Base-by-base conservation (phyloP, 2,329 filamentous ascomycete species). In the Xylaria sp. region DNA sequence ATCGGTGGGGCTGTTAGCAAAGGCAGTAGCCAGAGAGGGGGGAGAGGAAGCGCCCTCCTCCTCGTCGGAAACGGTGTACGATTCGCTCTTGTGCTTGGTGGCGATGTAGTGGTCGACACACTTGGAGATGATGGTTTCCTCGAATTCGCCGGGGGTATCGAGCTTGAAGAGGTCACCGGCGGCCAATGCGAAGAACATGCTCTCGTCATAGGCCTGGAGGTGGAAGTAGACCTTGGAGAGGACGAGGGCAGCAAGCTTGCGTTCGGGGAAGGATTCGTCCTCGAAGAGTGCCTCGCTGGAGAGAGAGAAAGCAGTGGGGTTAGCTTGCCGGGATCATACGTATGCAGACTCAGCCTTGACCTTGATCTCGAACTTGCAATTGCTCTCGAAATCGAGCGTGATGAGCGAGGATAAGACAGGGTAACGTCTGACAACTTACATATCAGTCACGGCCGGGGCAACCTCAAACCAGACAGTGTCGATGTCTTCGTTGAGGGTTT, bases 171-270 rank as follows among this genome's bases (percentile, higher is more conserved):
- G 89, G 78, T 97, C 93, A 67, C 96, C 96, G 27, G 96, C 94
- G 66, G 94, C 94, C 51, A 99, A 88, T 70, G 96, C 96, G 81
- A 99, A 98, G 59, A 93, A 92, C 95, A 99, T 98, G 81, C 95
- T 97, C 84, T 99, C 96, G 79, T 97, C 96, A 84, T 99, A 99
- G 79, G 96, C 96, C 82, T 97, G 94, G 60, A 99, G 89, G 79
- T 99, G 96, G 79, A 98, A 99, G 84, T 98, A 99, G 73, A 98
- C 94, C 86, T 99, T 99, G 74, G 96, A 92, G 49, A 97, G 92
- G 61, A 99, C 94, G 56, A 99, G 87, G 61, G 96, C 96, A 62
- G 96, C 96, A 63, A 99, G 90, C 79, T 96, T 92, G 76, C 95
- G 93, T 80, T 99, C 92, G 55, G 94, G 92, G 77, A 99, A 99